Evolutionary conservation across 139 green algal genomes (phyloP).

Genomic region (Coelastrella sp.): DNA sequence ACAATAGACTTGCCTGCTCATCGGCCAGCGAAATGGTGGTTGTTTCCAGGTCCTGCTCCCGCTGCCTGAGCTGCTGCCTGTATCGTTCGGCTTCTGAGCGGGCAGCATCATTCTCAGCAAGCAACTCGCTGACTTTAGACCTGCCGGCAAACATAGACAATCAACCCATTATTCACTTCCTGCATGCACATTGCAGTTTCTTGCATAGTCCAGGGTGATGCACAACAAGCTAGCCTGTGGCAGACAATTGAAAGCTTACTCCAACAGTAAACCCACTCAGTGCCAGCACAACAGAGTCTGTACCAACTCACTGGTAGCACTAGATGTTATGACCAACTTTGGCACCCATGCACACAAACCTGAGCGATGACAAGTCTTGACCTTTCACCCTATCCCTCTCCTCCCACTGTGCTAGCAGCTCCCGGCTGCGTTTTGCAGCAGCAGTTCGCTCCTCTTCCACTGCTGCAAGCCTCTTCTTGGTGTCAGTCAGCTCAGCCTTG

Average conservation of each 20-base stretch:
- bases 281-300: too few relatives aligned
- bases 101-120: background rate
- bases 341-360: background rate
- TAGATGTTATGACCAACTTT: too few relatives aligned
- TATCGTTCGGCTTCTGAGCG: background rate
- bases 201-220: too few relatives aligned
- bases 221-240: too few relatives aligned
- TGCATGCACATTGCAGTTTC: too few relatives aligned
- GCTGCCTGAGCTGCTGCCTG: slow-evolving; percentile 14
- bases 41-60: slow-evolving; percentile 15
- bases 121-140: slow-evolving; percentile 11
- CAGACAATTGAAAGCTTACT: too few relatives aligned
- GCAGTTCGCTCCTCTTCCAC: slow-evolving; percentile 14
- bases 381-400: slow-evolving; percentile 8
- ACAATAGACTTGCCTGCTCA: background rate
- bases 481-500: background rate
- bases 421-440: slow-evolving; percentile 28
- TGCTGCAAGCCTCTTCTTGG: background rate
- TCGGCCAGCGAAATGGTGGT: slow-evolving; percentile 3
- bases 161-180: too few relatives aligned
- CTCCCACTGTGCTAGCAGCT: slow-evolving; percentile 32
- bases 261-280: too few relatives aligned
- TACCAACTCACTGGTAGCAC: too few relatives aligned
- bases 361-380: slow-evolving; percentile 8
- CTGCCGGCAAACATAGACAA: background rate